Evolutionary conservation across 129 eudicot genomes (phyloP), one percentile per base, ranked within the genome.

Genomic region (Tagetes patula): DNA sequence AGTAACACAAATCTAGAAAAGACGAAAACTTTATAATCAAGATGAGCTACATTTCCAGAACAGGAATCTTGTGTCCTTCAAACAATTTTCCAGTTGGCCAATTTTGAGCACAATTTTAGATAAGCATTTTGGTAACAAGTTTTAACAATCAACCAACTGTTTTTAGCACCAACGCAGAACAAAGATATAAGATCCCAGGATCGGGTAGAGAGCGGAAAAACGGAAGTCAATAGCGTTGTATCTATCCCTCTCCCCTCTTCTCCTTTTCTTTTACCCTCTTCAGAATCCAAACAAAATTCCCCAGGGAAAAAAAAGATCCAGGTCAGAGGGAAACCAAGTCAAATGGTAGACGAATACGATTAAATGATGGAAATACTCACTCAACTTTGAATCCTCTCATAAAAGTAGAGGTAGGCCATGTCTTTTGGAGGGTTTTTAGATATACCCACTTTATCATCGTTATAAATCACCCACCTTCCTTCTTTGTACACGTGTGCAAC

Each of bases 351-450:
- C 30, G 55, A 41, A 62, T 11, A 36, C 4, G 30, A 45, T 27
- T 48, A 36, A 43, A 34, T 6, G 20, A 36, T 11, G 66, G 8
- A 13, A 41, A 3, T 43, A 41, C 49, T 85, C 85, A 9, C 47
- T 42, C 9, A 89, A 42, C 63, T 72, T 53, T 79, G 72, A 39
- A 89, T 64, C 72, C 98, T 90, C 78, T 94, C 93, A 41, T 87
- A 94, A 79, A 94, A 87, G 84, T 94, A 94, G 68, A 94, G 79
- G 84, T 94, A 94, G 0, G 96, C 98, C 98, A 94, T 94, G 76
- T 94, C 98, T 71, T 88, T 80, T 37, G 98, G 98, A 20, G 98
- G 97, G 77, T 88, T 84, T 80, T 84, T 88, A 0, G 99, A 94
- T 71, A 83, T 84, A 40, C 88, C 97, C 70, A 94, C 99, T 81